Conservation (phyloP, 2,329 filamentous ascomycete species). For the Ceratocystis lukuohia region DNA sequence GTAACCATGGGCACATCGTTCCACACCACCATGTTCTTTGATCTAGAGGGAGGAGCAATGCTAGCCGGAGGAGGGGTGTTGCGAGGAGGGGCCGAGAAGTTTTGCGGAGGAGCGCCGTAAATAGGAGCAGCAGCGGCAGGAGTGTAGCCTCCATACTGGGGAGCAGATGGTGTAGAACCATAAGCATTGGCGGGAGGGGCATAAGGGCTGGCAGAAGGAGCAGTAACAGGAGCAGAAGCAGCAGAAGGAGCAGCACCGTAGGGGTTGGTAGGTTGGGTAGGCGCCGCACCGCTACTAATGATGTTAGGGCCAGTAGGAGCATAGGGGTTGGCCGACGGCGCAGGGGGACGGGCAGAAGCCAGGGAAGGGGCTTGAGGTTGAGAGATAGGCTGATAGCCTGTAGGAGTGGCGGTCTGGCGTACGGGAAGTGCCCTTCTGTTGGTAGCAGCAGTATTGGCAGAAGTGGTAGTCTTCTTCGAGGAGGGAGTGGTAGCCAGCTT, state of each 20-base stretch:
- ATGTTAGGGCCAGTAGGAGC: conserved; percentile 16
- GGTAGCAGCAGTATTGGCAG: conserved; percentile 22
- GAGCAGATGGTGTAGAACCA: conserved; percentile 5
- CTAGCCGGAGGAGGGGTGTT: conserved; percentile 47
- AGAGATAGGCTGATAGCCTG: conserved; percentile 24
- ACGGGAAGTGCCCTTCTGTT: conserved; percentile 14
- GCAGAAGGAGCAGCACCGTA: conserved; percentile 37
- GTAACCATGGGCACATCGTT: conserved; percentile 86
- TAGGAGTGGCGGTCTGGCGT: conserved; percentile 26
- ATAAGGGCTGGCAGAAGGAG: conserved; percentile 19
- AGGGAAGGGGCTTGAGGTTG: conserved; percentile 5
- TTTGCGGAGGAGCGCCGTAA: conserved; percentile 24
- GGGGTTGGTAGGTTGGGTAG: conserved; percentile 24
- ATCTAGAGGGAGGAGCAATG: conserved; percentile 47
- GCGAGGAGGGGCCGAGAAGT: conserved; percentile 34
- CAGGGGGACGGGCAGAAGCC: conserved; percentile 23
- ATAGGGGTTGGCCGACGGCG: conserved; percentile 23
- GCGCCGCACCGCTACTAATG: conserved; percentile 3
- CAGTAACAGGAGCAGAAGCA: conserved; percentile 25
- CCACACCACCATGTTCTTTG: conserved; percentile 68
- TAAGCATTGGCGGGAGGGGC: conserved; percentile 10
- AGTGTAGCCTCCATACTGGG: conserved; percentile 20
- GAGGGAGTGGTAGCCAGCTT: conserved; percentile 58
- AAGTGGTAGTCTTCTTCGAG: conserved; percentile 24
- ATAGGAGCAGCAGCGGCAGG: conserved; percentile 26